Percentiles rank a stretch among this genome's conserved stretches.
These are phyloP conservation scores for Rosa lucieae DNA, from an alignment of 306 rosid species.

Conservation along the genomic window DNA sequence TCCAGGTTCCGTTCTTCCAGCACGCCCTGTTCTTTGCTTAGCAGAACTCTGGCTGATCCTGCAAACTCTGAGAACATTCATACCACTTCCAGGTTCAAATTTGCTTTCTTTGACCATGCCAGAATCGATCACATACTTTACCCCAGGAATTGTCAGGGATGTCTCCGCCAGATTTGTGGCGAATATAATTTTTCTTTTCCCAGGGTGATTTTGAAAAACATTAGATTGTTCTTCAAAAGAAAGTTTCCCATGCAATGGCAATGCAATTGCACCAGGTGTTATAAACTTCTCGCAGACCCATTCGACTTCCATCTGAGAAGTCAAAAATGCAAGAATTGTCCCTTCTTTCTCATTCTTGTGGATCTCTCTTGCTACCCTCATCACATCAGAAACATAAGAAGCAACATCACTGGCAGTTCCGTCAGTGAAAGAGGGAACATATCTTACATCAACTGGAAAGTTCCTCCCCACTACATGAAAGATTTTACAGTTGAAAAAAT, in stretches of 20 bases:
- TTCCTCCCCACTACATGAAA: slow-evolving; percentile 81
- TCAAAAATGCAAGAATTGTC: slow-evolving; percentile 85
- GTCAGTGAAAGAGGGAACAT: slow-evolving; percentile 46
- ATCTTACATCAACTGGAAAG: slow-evolving; percentile 80
- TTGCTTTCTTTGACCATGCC: slow-evolving; percentile 83
- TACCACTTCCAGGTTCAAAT: slow-evolving; percentile 83
- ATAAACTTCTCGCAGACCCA: slow-evolving; percentile 80
- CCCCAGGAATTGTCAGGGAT: slow-evolving; percentile 94
- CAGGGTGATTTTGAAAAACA: slow-evolving; percentile 67
- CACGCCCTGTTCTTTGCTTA: slow-evolving; percentile 92
- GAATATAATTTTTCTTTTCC: slow-evolving; percentile 81
- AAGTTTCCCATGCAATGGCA: slow-evolving; percentile 89
- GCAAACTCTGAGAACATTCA: slow-evolving; percentile 89
- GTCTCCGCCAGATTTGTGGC: slow-evolving; percentile 96
- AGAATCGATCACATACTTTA: slow-evolving; percentile 84
- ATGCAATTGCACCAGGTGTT: slow-evolving; percentile 57
- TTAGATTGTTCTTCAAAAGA: slow-evolving; percentile 70
- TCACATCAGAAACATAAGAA: slow-evolving; percentile 61
- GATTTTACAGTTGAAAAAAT: slow-evolving; percentile 66
- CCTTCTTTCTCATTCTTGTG: slow-evolving; percentile 71
- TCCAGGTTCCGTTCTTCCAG: slow-evolving; percentile 96
- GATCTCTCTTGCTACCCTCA: slow-evolving; percentile 68
- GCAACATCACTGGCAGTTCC: slow-evolving; percentile 42
- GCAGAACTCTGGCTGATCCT: slow-evolving; percentile 91
- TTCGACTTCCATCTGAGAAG: slow-evolving; percentile 97